phyloP scores from a whole-genome alignment of 768 basidiomycete genomes.

The Gautieria morchelliformis region DNA sequence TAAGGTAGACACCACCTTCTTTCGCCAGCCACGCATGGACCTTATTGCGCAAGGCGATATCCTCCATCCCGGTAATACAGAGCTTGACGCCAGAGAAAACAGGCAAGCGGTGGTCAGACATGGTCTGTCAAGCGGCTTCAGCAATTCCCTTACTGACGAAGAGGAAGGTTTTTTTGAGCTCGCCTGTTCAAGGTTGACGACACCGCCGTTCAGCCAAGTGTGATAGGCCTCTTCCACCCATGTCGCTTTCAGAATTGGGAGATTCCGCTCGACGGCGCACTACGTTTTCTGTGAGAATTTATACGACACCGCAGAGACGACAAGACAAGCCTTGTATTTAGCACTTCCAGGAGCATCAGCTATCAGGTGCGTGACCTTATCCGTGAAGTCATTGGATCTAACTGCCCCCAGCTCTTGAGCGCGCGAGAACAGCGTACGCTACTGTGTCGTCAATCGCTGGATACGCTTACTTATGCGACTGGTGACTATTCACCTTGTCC shows the following conservation, averaged over 20 bases:
- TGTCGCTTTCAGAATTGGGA: slow-evolving; percentile 68
- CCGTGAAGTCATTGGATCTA: slow-evolving; percentile 64
- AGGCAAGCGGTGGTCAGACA: slow-evolving; percentile 53
- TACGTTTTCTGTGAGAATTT: slow-evolving; percentile 20
- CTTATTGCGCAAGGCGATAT: slow-evolving; percentile 45
- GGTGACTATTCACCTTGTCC: slow-evolving; percentile 50
- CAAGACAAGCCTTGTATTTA: slow-evolving; percentile 64
- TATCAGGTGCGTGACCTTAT: slow-evolving; percentile 80
- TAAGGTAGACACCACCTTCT: slow-evolving; percentile 61
- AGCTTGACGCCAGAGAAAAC: slow-evolving; percentile 64
- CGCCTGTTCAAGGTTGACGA: slow-evolving; percentile 60
- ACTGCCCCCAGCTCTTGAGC: slow-evolving; percentile 75
- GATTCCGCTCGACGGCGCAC: slow-evolving; percentile 75
- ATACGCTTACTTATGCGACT: too few species aligned
- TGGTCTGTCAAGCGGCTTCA: slow-evolving; percentile 35
- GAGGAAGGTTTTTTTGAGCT: slow-evolving; percentile 11
- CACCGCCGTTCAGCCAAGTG: slow-evolving; percentile 72
- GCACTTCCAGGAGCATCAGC: slow-evolving; percentile 72
- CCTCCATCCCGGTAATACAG: slow-evolving; percentile 68
- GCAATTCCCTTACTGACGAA: neutral
- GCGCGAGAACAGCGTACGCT: slow-evolving; percentile 67
- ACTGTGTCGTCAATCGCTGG: neutral
- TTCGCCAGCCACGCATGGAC: slow-evolving; percentile 52
- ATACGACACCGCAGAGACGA: neutral
- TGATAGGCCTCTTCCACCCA: slow-evolving; percentile 71